Conservation (phyloP, 257 asterid genomes). For the Nicotiana knightiana region DNA sequence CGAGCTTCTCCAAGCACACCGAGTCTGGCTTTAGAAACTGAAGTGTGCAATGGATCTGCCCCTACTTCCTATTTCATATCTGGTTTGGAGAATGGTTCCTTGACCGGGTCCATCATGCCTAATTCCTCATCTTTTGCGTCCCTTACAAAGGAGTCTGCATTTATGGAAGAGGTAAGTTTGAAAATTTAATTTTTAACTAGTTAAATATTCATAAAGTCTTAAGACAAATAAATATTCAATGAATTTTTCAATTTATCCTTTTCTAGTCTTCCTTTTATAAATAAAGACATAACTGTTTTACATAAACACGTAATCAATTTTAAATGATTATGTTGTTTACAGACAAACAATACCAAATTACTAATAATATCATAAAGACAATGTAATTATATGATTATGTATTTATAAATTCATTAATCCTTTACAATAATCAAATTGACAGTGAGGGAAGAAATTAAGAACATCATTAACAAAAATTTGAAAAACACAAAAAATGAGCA, state of each 20-base stretch:
- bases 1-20: slow-evolving; percentile 48
- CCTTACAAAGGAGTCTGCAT: slow-evolving; percentile 54
- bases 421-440: not conserved
- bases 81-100: slow-evolving; percentile 72
- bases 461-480: not conserved
- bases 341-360: not conserved
- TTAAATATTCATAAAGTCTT: slow-evolving; percentile 54
- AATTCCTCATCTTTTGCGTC: slow-evolving; percentile 66
- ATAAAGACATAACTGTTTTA: not conserved
- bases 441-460: not conserved
- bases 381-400: not conserved
- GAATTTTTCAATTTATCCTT: not conserved
- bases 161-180: slow-evolving; percentile 72
- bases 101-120: slow-evolving; percentile 64
- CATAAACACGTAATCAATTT: not conserved
- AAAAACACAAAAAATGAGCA: not conserved
- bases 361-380: not conserved
- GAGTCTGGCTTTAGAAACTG: slow-evolving; percentile 42
- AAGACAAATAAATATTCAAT: slow-evolving; percentile 39
- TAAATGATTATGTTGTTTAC: not conserved
- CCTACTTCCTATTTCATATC: slow-evolving; percentile 79
- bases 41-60: slow-evolving; percentile 66
- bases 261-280: not conserved
- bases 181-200: slow-evolving; percentile 53
- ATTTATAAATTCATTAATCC: not conserved